Evolutionary conservation across 306 rosid species (phyloP).

Genomic region (Dryas octopetala): DNA sequence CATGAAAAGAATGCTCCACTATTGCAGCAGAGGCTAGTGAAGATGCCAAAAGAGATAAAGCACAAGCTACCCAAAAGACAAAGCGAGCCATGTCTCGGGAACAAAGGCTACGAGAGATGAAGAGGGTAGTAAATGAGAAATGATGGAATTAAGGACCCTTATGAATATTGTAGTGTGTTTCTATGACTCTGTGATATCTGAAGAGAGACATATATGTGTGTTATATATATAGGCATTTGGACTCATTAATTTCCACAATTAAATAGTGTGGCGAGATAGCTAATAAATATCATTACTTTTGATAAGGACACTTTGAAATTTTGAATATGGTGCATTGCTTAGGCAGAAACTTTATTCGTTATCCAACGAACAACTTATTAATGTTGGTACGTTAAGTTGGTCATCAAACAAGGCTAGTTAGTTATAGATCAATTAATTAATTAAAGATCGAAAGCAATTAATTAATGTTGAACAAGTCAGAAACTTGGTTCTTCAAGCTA

Average conservation of each 20-base stretch:
- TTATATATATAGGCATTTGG: neutral
- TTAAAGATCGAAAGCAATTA: too few species aligned
- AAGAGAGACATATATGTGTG: neutral
- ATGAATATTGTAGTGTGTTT: neutral
- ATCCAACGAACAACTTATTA: too few species aligned
- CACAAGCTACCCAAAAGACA: constrained; percentile 25
- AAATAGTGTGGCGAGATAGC: neutral
- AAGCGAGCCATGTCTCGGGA: constrained; percentile 27
- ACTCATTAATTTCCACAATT: neutral
- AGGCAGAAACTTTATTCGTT: too few species aligned
- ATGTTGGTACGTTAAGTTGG: too few species aligned
- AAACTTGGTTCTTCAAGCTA: neutral
- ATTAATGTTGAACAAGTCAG: neutral
- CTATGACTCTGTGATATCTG: neutral
- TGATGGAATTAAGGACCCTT: neutral
- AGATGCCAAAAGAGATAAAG: constrained; percentile 37
- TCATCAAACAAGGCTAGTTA: too few species aligned
- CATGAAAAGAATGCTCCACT: constrained; percentile 49
- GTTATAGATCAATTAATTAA: too few species aligned
- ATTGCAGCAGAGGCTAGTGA: constrained; percentile 45
- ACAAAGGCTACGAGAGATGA: neutral
- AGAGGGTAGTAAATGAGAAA: neutral
- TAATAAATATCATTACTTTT: neutral
- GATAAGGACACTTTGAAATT: neutral
- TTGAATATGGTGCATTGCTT: neutral